These are phyloP conservation scores for Thuja plicata DNA, from an alignment of 83 land plant genomes.

Conservation along the genomic window DNA sequence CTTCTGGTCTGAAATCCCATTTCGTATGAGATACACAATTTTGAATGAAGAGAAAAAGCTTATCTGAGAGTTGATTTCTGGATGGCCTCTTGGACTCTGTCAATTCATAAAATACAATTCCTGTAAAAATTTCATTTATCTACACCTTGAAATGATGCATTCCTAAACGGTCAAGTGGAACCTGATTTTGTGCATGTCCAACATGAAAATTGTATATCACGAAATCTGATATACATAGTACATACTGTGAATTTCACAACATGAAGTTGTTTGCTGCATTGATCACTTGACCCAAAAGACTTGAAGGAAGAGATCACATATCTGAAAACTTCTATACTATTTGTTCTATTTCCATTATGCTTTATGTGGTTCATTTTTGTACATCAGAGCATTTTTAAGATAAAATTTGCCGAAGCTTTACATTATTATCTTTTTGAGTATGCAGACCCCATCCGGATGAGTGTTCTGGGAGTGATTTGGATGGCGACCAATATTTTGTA, in stretches of 20 bases:
- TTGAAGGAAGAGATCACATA: background rate
- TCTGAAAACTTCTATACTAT: background rate
- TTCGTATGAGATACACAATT: background rate
- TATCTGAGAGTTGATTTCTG: background rate
- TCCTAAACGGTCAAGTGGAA: background rate
- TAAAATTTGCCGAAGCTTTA: background rate
- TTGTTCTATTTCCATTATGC: background rate
- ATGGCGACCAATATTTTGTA: constrained; percentile 96
- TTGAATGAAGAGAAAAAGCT: background rate
- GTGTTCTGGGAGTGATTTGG: constrained; percentile 96
- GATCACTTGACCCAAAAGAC: background rate
- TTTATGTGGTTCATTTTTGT: background rate
- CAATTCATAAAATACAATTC: background rate
- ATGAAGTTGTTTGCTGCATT: background rate
- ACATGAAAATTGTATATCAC: background rate
- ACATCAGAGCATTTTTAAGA: background rate
- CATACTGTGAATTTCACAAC: background rate
- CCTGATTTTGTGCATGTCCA: background rate
- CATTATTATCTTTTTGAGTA: background rate
- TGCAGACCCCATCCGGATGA: constrained; percentile 95
- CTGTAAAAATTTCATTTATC: background rate
- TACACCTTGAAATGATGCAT: background rate
- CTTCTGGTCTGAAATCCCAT: background rate
- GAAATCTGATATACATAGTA: background rate
- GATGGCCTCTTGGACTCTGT: background rate